A percentile compares a stretch with the other conserved stretches of the same genome.
These are phyloP conservation scores for Colletotrichum musae DNA, from an alignment of 2,329 filamentous ascomycete genomes.

Conservation along the genomic window DNA sequence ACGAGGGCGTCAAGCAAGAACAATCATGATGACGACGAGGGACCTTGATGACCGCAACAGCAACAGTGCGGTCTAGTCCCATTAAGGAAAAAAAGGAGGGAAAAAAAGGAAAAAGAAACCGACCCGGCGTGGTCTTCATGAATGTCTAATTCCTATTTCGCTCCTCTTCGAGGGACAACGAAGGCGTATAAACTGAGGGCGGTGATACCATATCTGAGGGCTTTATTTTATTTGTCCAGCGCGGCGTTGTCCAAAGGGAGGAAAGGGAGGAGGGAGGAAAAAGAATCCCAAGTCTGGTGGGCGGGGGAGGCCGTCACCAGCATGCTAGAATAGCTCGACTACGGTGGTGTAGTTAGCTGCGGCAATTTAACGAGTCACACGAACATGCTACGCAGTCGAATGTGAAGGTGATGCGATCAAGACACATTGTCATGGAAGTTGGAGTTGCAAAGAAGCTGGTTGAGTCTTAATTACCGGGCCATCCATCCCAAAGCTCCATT, in stretches of 20 bases:
- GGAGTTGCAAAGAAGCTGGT: not conserved
- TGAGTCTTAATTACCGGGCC: too few species aligned
- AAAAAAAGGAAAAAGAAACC: constrained; percentile 12
- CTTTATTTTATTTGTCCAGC: constrained; percentile 38
- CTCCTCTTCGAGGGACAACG: constrained; percentile 11
- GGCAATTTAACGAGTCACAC: constrained; percentile 37
- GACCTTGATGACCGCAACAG: not conserved
- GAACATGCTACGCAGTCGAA: not conserved
- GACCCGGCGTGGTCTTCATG: constrained; percentile 40
- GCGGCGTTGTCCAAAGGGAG: constrained; percentile 35
- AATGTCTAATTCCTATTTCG: constrained; percentile 41
- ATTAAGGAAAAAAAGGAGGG: not conserved
- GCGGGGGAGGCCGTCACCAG: constrained; percentile 3
- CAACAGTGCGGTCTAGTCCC: not conserved
- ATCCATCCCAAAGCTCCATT: too few species aligned
- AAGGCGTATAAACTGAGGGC: constrained; percentile 35
- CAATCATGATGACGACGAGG: constrained; percentile 42
- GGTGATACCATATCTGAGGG: constrained; percentile 41
- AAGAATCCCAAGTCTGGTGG: constrained; percentile 12
- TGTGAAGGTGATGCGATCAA: not conserved
- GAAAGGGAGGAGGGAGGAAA: constrained; percentile 26
- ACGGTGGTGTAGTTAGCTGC: constrained; percentile 15
- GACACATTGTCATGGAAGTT: not conserved
- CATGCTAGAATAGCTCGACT: constrained; percentile 19
- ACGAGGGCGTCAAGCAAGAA: constrained; percentile 43